A percentile compares a stretch with the other conserved stretches of the same genome.
These are phyloP conservation scores for Tubosaeta sp. DNA, from an alignment of 768 basidiomycete genomes.

Conservation along the genomic window DNA sequence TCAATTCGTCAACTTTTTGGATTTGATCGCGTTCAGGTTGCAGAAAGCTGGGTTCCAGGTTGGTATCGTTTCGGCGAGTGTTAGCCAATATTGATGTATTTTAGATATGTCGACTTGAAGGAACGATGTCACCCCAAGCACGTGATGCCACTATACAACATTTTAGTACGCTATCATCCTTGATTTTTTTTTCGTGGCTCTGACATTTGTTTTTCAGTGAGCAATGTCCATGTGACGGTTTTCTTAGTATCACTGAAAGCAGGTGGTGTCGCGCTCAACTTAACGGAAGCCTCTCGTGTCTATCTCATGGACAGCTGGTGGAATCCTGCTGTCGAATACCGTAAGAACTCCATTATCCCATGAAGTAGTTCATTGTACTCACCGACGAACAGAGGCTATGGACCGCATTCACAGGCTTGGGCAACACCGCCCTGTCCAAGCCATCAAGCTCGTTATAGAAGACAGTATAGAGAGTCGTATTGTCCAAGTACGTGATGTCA, in stretches of 20 bases:
- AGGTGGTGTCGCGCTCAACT: constrained; percentile 87
- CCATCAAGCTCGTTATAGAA: constrained; percentile 91
- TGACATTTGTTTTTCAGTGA: constrained; percentile 51
- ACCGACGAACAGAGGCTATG: constrained; percentile 71
- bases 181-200: background rate
- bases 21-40: constrained; percentile 88
- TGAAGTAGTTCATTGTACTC: background rate
- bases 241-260: constrained; percentile 96
- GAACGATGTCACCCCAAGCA: constrained; percentile 95
- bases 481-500: constrained; percentile 55
- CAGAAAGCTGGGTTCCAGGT: constrained; percentile 91
- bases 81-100: constrained; percentile 1
- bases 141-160: constrained; percentile 92
- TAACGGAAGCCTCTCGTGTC: constrained; percentile 89
- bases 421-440: constrained; percentile 90
- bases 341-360: constrained; percentile 41
- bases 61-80: constrained; percentile 19
- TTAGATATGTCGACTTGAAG: constrained; percentile 90
- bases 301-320: constrained; percentile 99
- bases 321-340: constrained; percentile 94
- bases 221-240: constrained; percentile 91
- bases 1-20: constrained; percentile 91
- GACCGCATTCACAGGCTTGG: constrained; percentile 95
- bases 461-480: constrained; percentile 97
- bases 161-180: constrained; percentile 59